phyloP scores from a whole-genome alignment of 148 eudicot species.

The Limonium bicolor region DNA sequence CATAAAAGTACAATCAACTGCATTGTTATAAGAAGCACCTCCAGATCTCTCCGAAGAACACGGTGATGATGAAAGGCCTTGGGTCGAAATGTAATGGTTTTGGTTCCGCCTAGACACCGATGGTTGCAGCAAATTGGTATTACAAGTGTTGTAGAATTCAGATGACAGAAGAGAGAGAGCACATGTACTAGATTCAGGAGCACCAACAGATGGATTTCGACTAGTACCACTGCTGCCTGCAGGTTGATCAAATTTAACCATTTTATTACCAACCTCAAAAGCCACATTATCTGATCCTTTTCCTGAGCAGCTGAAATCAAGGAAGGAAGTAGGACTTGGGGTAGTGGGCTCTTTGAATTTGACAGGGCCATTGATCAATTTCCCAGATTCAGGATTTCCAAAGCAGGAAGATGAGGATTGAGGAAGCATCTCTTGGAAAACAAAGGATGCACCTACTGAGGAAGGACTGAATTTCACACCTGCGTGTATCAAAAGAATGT shows the following conservation, averaged over 20 bases:
- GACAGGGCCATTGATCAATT: conserved; percentile 2
- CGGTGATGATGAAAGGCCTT: conserved; percentile 6
- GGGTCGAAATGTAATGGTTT: conserved; percentile 3
- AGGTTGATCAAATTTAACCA: not conserved
- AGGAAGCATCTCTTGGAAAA: conserved; percentile 27
- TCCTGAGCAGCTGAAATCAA: not conserved
- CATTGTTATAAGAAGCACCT: conserved; percentile 7
- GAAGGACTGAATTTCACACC: conserved; percentile 24
- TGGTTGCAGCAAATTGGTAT: conserved; percentile 1
- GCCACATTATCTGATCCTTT: not conserved
- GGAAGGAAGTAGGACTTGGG: not conserved
- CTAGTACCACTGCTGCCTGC: too few species aligned
- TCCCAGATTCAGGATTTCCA: conserved; percentile 9
- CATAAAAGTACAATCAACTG: conserved; percentile 12
- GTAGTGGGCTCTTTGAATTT: conserved; percentile 8
- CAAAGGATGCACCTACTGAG: conserved; percentile 23
- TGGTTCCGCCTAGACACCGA: conserved; percentile 6
- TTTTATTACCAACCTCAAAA: not conserved
- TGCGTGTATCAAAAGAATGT: too few species aligned
- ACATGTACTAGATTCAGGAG: conserved; percentile 28
- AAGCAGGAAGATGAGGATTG: conserved; percentile 8
- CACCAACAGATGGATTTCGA: too few species aligned
- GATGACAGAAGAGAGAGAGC: conserved; percentile 99
- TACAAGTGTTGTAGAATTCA: conserved; percentile 28
- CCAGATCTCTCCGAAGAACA: not conserved